A percentile compares a stretch with the other conserved stretches of the same genome.
Evolutionary conservation across 345 rosid species (phyloP).

Genomic region (Brassica carinata): DNA sequence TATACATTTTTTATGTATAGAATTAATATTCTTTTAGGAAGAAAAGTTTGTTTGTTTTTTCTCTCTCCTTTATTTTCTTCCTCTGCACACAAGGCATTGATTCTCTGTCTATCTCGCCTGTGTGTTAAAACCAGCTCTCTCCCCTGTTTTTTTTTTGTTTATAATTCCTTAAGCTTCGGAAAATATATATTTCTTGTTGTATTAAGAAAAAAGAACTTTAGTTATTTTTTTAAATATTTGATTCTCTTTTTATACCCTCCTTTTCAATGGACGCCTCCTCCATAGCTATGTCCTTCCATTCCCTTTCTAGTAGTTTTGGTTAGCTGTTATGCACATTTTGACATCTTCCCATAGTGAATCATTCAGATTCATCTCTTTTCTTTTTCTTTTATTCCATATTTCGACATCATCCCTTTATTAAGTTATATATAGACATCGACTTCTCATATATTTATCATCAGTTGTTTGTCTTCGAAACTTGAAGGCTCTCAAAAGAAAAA

Average conservation of each 20-base stretch:
- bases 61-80: slow-evolving; percentile 41
- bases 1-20: slow-evolving; percentile 19
- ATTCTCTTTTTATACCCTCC: slow-evolving; percentile 42
- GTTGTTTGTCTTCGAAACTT: slow-evolving; percentile 18
- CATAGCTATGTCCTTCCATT: slow-evolving; percentile 20
- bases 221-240: slow-evolving; percentile 25
- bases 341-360: slow-evolving; percentile 35
- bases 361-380: slow-evolving; percentile 51
- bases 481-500: not conserved
- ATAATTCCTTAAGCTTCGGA: slow-evolving; percentile 37
- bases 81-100: slow-evolving; percentile 65
- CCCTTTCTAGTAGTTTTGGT: slow-evolving; percentile 50
- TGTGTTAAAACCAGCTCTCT: slow-evolving; percentile 28
- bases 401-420: slow-evolving; percentile 36
- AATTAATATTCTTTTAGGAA: slow-evolving; percentile 24
- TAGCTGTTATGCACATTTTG: slow-evolving; percentile 55
- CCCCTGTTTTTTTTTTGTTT: slow-evolving; percentile 40
- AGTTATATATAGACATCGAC: slow-evolving; percentile 53
- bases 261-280: slow-evolving; percentile 53
- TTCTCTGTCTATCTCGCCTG: slow-evolving; percentile 45
- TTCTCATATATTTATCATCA: slow-evolving; percentile 28
- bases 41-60: not conserved
- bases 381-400: slow-evolving; percentile 53
- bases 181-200: slow-evolving; percentile 51
- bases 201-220: not conserved